A percentile compares a stretch with the other conserved stretches of the same genome.
phyloP scores from a whole-genome alignment of 208 protist species.

The Trypanosoma grayi region DNA sequence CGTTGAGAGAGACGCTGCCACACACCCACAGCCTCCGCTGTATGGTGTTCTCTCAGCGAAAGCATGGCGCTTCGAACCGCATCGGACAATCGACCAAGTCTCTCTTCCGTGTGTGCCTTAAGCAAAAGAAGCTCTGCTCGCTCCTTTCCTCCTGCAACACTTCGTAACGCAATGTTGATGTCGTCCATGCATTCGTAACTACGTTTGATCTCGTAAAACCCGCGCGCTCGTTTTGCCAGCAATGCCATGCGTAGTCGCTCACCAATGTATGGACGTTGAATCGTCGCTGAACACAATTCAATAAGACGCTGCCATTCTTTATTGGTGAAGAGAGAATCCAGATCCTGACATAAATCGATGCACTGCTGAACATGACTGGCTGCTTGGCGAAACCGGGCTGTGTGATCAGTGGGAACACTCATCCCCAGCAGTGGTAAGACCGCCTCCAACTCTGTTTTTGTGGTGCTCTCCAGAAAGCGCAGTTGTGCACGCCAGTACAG shows the following conservation, averaged over 20 bases:
- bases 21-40: constrained; percentile 11
- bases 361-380: constrained; percentile 19
- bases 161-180: constrained; percentile 34
- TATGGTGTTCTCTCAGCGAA: constrained; percentile 23
- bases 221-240: constrained; percentile 32
- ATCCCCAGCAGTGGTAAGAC: constrained; percentile 29
- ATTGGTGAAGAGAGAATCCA: constrained; percentile 20
- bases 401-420: constrained; percentile 20
- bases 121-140: constrained; percentile 37
- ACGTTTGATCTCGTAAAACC: constrained; percentile 26
- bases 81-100: constrained; percentile 49
- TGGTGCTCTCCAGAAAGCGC: constrained; percentile 40
- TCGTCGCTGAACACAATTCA: constrained; percentile 8
- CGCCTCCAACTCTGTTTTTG: constrained; percentile 23
- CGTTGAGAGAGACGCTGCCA: constrained; percentile 22
- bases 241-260: constrained; percentile 22
- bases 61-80: constrained; percentile 42
- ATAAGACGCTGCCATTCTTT: constrained; percentile 24
- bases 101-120: constrained; percentile 52
- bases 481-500: constrained; percentile 44
- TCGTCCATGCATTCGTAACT: constrained; percentile 68
- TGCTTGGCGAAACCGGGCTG: constrained; percentile 43
- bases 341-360: constrained; percentile 18
- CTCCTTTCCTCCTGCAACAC: constrained; percentile 17
- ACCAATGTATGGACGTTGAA: constrained; percentile 20